A percentile compares a stretch with the other conserved stretches of the same genome.
Conservation (phyloP, 2,329 filamentous ascomycete genomes). For the Pleoardoris graminearum region DNA sequence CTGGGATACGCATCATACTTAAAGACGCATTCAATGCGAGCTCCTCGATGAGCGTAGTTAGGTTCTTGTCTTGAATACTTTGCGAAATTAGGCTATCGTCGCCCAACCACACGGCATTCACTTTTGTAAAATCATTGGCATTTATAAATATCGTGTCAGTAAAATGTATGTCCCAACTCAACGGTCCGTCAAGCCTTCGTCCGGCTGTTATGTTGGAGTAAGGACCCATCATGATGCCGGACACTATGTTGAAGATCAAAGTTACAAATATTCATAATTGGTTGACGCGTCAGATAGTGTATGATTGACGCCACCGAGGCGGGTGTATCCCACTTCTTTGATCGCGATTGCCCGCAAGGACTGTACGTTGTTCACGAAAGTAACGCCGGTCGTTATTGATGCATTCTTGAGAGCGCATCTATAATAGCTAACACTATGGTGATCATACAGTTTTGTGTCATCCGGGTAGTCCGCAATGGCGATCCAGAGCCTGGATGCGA, state of each 20-base stretch:
- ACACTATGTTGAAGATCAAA: no score
- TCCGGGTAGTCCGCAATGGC: not conserved
- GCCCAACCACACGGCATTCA: not conserved
- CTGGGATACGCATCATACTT: constrained; percentile 7
- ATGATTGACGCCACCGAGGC: no score
- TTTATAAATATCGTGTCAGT: not conserved
- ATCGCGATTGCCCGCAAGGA: not conserved
- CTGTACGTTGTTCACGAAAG: not conserved
- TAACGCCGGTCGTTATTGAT: not conserved
- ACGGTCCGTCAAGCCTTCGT: no score
- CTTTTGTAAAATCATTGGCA: not conserved
- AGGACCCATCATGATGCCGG: no score
- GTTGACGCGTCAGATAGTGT: no score
- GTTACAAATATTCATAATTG: no score
- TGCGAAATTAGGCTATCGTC: no score
- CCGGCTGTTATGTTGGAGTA: no score
- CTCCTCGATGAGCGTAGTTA: constrained; percentile 3
- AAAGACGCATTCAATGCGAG: constrained; percentile 8
- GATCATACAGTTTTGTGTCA: not conserved
- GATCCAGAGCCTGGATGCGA: not conserved
- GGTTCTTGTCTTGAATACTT: not conserved
- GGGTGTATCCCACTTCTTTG: not conserved
- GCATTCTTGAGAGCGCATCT: not conserved
- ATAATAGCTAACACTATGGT: not conserved
- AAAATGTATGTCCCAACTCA: no score